Evolutionary conservation across 805 yeast genomes (phyloP).

Genomic region (Allodekkera sacchari): DNA sequence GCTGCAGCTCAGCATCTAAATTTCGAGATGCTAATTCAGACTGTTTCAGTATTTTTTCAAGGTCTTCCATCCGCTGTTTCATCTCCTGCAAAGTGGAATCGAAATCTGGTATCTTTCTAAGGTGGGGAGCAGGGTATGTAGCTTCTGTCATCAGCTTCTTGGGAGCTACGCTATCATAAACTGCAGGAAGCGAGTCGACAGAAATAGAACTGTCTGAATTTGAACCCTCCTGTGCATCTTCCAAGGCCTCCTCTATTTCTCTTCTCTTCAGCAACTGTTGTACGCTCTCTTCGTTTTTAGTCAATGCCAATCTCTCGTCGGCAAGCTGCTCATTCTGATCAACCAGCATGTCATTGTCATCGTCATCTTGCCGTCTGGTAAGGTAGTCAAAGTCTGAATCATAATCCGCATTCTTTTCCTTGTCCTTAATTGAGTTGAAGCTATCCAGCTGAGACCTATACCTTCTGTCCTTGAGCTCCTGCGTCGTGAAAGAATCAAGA

Average conservation of each 20-base stretch:
- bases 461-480: constrained; percentile 6
- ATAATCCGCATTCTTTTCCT: constrained; percentile 1
- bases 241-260: constrained; percentile 28
- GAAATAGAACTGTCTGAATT: constrained; percentile 5
- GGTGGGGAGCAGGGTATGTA: background rate
- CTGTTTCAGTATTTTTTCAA: background rate
- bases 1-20: background rate
- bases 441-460: constrained; percentile 1
- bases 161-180: constrained; percentile 1
- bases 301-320: constrained; percentile 23
- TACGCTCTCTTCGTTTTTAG: constrained; percentile 18
- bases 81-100: background rate
- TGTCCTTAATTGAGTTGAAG: background rate
- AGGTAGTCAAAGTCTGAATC: constrained; percentile 9
- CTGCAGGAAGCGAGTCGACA: background rate
- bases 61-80: background rate
- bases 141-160: background rate
- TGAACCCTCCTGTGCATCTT: constrained; percentile 19
- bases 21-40: background rate
- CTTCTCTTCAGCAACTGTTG: constrained; percentile 19
- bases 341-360: constrained; percentile 10
- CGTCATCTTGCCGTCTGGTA: constrained; percentile 6
- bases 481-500: constrained; percentile 3
- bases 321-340: constrained; percentile 15
- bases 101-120: background rate